A percentile compares a stretch with the other conserved stretches of the same genome.
Evolutionary conservation across 441 rosid species (phyloP).

Genomic region (Brassica balearica): DNA sequence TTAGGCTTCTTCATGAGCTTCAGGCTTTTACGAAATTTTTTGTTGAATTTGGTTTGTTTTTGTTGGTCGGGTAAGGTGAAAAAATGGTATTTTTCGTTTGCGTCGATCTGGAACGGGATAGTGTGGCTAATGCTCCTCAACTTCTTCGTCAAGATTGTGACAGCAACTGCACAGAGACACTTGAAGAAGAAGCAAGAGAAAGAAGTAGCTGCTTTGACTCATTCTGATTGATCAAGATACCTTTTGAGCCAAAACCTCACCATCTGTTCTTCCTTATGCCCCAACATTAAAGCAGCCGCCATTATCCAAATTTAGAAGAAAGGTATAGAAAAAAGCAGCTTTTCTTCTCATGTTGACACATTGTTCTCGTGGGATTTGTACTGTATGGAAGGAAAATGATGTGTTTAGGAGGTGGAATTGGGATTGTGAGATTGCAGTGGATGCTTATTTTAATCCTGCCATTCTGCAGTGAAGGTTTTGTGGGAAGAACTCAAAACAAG

Average conservation of each 20-base stretch:
- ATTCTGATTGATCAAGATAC: slow-evolving; percentile 32
- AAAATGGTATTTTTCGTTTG: slow-evolving; percentile 73
- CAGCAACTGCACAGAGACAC: slow-evolving; percentile 63
- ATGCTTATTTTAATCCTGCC: slow-evolving; percentile 38
- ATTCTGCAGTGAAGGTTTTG: slow-evolving; percentile 20
- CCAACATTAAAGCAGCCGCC: slow-evolving; percentile 18
- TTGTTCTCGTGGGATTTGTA: slow-evolving; percentile 27
- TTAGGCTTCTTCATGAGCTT: not conserved
- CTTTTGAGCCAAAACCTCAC: not conserved
- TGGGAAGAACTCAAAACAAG: slow-evolving; percentile 8
- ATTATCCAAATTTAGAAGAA: slow-evolving; percentile 29
- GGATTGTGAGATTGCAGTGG: slow-evolving; percentile 39
- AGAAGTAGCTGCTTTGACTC: slow-evolving; percentile 45
- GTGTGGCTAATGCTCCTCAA: slow-evolving; percentile 88
- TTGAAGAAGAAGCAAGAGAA: slow-evolving; percentile 67
- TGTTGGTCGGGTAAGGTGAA: slow-evolving; percentile 48
- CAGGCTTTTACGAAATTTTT: not conserved
- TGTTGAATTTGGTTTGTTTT: not conserved
- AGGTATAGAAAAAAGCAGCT: slow-evolving; percentile 4
- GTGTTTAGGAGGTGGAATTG: slow-evolving; percentile 27
- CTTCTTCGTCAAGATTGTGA: slow-evolving; percentile 75
- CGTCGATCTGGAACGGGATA: slow-evolving; percentile 68
- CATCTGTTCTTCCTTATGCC: slow-evolving; percentile 4
- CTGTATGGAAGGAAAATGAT: slow-evolving; percentile 20
- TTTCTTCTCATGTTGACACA: slow-evolving; percentile 30